These are phyloP conservation scores for Chaetomium tenue DNA, from an alignment of 495 filamentous ascomycete genomes.

Conservation along the genomic window DNA sequence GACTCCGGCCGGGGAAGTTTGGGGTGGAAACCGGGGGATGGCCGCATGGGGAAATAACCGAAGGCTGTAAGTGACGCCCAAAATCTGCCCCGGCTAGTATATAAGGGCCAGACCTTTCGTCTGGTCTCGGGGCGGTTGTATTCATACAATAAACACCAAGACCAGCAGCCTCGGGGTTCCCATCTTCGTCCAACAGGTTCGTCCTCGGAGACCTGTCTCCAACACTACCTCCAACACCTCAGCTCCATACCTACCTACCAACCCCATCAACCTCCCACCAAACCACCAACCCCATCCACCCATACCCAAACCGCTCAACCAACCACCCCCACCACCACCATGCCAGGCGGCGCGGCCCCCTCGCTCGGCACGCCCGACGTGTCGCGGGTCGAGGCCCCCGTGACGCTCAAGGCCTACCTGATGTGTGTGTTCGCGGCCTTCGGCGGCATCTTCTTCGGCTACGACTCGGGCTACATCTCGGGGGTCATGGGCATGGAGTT, in stretches of 20 bases:
- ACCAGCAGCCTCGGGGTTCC: background rate
- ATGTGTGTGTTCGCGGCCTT: slow-evolving; percentile 68
- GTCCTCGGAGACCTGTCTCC: background rate
- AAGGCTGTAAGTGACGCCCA: background rate
- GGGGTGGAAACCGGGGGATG: background rate
- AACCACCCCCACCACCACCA: slow-evolving; percentile 14
- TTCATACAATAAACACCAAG: background rate
- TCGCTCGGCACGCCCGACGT: slow-evolving; percentile 37
- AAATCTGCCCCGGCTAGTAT: background rate
- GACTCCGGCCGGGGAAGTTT: slow-evolving; percentile 17
- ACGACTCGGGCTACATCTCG: slow-evolving; percentile 63
- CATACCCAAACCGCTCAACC: background rate
- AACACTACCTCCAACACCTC: background rate
- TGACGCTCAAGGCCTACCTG: slow-evolving; percentile 62
- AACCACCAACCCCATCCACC: too few species aligned
- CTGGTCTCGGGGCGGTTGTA: background rate
- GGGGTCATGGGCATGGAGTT: slow-evolving; percentile 58
- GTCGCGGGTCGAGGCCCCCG: slow-evolving; percentile 57
- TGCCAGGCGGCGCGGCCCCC: slow-evolving; percentile 28
- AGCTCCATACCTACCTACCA: background rate
- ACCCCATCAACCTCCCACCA: background rate
- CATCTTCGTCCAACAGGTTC: background rate
- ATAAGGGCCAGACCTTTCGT: background rate
- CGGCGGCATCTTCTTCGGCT: slow-evolving; percentile 66
- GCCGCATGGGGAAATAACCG: background rate